These are phyloP conservation scores for Fraxinus americana DNA, from an alignment of 257 asterid genomes.

Conservation along the genomic window DNA sequence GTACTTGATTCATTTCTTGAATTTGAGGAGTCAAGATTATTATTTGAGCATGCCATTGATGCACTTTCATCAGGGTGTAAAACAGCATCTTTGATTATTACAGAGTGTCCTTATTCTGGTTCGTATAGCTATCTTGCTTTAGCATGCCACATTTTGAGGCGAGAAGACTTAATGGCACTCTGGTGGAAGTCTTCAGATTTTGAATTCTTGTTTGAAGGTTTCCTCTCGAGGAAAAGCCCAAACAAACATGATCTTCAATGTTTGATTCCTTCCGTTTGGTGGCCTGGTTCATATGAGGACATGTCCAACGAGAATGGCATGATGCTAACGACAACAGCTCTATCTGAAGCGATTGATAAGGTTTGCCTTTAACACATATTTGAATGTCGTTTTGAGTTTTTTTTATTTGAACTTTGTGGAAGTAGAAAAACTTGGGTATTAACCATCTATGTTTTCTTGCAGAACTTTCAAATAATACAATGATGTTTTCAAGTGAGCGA, in stretches of 20 bases:
- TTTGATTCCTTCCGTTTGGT: constrained; percentile 91
- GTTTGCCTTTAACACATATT: constrained; percentile 37
- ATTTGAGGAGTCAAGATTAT: constrained; percentile 55
- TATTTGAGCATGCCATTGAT: constrained; percentile 61
- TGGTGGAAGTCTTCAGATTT: constrained; percentile 90
- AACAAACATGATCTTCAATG: constrained; percentile 87
- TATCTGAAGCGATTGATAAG: constrained; percentile 81
- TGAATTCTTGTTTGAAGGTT: constrained; percentile 80
- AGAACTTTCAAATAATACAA: background rate
- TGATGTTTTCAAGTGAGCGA: background rate
- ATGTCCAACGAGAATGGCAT: constrained; percentile 74
- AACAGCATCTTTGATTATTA: constrained; percentile 67
- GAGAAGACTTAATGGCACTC: constrained; percentile 77
- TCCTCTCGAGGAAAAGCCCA: constrained; percentile 79
- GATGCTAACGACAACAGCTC: constrained; percentile 83
- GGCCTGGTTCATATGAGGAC: constrained; percentile 93
- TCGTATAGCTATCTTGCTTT: constrained; percentile 83
- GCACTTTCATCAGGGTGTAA: constrained; percentile 85
- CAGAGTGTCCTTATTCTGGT: constrained; percentile 92
- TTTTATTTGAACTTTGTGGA: background rate
- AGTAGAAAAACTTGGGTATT: background rate
- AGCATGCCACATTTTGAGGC: constrained; percentile 79
- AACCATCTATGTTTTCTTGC: background rate
- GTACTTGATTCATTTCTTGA: constrained; percentile 76
- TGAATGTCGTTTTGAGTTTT: background rate